Base-by-base conservation (phyloP, 1,139 yeast species). In the Kodamaea alishanica region DNA sequence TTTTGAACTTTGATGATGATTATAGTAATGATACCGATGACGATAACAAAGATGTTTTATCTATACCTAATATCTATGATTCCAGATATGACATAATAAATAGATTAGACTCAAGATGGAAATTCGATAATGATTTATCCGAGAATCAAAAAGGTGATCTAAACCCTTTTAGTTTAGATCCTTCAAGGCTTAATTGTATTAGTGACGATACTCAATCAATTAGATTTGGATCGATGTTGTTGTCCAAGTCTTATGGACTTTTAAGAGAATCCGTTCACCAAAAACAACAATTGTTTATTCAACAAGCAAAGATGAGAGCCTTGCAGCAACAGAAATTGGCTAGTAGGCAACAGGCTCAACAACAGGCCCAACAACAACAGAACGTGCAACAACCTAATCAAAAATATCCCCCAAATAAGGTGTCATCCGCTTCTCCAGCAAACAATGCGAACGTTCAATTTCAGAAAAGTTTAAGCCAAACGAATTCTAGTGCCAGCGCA, bases 161-260 rank as follows among this genome's bases (percentile, higher is more conserved):
- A 46, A 70, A 70, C 37, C 83, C 83, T 37, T 75, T 83, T 46
- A 74, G 84, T 45, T 74, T 90, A 40, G 81, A 77, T 54, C 83
- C 83, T 1, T 75, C 81, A 0, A 73, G 78, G 42, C 70, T 89
- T 51, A 90, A 89, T 54, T 84, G 86, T 46, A 87, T 89, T 36
- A 79, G 90, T 15, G 85, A 84, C 41, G 94, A 83, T 40, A 89
- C 97, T 0, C 97, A 89, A 61, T 81, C 86, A 0, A 86, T 90
- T 28, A 71, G 97, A 45, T 89, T 90, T 61, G 96, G 97, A 6
- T 81, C 95, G 4, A 88, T 89, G 96, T 64, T 90, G 32, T 70
- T 89, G 34, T 81, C 94, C 5, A 90, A 90, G 60, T 83, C 96
- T 0, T 86, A 85, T 55, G 97, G 84, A 37, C 63, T 82, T 61